Evolutionary conservation across 805 yeast species (phyloP).

Genomic region (Candida schatavii): DNA sequence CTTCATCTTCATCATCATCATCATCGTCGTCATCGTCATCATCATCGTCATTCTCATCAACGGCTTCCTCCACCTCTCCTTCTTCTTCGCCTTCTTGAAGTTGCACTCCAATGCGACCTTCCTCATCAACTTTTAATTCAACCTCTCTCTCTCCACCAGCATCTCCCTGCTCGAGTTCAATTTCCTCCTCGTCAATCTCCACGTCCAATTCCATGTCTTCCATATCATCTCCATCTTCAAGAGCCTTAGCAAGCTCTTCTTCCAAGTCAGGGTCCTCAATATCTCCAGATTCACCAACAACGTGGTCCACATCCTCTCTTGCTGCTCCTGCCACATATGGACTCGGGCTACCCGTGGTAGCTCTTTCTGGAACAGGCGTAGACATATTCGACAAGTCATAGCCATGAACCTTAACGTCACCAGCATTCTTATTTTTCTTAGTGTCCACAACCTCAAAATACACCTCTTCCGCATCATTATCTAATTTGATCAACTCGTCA

Average conservation of each 20-base stretch:
- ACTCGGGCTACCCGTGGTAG: conserved; percentile 3
- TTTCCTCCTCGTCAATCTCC: conserved; percentile 13
- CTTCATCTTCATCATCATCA: conserved; percentile 55
- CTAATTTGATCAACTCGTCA: conserved; percentile 68
- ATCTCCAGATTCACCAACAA: conserved; percentile 8
- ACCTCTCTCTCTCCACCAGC: conserved; percentile 11
- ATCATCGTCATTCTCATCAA: conserved; percentile 40
- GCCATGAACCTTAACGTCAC: conserved; percentile 20
- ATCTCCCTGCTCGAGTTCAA: conserved; percentile 6
- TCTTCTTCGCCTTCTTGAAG: conserved; percentile 37
- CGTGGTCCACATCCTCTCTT: conserved; percentile 5
- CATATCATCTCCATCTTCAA: conserved; percentile 31
- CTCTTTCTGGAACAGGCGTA: conserved; percentile 23
- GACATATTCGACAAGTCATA: conserved; percentile 10
- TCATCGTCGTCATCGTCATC: conserved; percentile 55
- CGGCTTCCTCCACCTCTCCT: conserved; percentile 35
- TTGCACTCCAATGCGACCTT: conserved; percentile 48
- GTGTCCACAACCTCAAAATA: conserved; percentile 70
- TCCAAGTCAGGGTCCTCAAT: conserved; percentile 39
- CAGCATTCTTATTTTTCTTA: conserved; percentile 27
- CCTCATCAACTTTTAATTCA: conserved; percentile 48
- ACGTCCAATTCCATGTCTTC: conserved; percentile 15
- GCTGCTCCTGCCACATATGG: conserved; percentile 9
- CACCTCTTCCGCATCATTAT: conserved; percentile 80
- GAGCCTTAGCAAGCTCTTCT: conserved; percentile 55